Evolutionary conservation across 306 rosid genomes (phyloP).

Genomic region (Corylus americana): DNA sequence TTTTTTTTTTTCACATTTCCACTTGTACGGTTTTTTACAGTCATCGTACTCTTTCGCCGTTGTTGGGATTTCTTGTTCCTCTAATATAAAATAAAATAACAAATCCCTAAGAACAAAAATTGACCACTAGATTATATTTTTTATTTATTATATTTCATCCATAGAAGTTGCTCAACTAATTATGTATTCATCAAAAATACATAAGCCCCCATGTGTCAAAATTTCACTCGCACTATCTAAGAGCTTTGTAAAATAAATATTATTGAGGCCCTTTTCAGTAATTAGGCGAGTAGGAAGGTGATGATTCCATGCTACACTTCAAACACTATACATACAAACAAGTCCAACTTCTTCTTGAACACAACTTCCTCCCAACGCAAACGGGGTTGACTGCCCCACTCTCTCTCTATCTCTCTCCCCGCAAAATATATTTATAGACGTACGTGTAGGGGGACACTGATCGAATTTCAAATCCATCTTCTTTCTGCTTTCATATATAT

Average conservation of each 20-base stretch:
- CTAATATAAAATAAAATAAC: no score
- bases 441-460: background rate
- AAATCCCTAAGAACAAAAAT: no score
- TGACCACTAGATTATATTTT: no score
- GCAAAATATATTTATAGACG: background rate
- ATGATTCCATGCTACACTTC: background rate
- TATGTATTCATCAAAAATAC: background rate
- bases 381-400: slow-evolving; percentile 22
- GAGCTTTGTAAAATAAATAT: background rate
- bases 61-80: no score
- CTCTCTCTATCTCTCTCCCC: background rate
- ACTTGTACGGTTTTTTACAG: no score
- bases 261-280: background rate
- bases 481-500: background rate
- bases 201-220: no score
- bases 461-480: background rate
- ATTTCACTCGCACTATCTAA: no score
- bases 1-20: no score
- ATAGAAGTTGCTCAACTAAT: background rate
- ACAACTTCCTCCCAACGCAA: slow-evolving; percentile 28
- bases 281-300: background rate
- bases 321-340: slow-evolving; percentile 6
- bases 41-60: no score
- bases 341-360: slow-evolving; percentile 38
- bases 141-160: no score